Evolutionary conservation across 139 green algal genomes (phyloP).

Genomic region (Coelastrella sp.): DNA sequence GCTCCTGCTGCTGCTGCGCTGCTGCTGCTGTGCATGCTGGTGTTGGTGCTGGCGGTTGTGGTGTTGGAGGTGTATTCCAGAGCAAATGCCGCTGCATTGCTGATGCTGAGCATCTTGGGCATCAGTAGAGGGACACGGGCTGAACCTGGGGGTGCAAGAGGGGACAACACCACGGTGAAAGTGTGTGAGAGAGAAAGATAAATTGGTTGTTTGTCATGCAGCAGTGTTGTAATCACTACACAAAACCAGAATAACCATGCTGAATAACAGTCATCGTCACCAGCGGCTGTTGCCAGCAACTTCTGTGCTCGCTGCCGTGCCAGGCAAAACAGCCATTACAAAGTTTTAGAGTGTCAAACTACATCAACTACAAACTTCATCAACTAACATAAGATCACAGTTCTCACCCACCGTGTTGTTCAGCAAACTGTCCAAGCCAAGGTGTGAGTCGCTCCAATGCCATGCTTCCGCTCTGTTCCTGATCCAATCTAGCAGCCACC

Average conservation of each 20-base stretch:
- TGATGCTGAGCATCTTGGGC: conserved; percentile 54
- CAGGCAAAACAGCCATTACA: too few species aligned
- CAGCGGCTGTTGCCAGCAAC: too few species aligned
- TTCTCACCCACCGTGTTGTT: neutral
- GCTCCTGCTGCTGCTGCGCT: neutral
- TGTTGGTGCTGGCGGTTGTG: neutral
- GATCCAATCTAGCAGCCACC: neutral
- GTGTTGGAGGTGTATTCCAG: neutral
- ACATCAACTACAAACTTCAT: too few species aligned
- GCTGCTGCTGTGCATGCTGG: neutral
- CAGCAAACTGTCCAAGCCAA: conserved; percentile 7
- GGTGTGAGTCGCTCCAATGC: neutral
- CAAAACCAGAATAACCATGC: too few species aligned
- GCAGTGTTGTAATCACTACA: too few species aligned
- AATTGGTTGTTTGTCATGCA: too few species aligned
- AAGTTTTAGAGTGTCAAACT: too few species aligned
- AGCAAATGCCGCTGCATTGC: neutral
- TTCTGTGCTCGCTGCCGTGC: too few species aligned
- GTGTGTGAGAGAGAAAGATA: too few species aligned
- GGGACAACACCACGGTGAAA: neutral
- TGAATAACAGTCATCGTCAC: too few species aligned
- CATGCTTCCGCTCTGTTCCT: neutral
- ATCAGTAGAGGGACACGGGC: conserved; percentile 40
- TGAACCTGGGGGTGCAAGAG: neutral
- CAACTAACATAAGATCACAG: too few species aligned